Evolutionary conservation across 2,329 filamentous ascomycete species (phyloP), one percentile per base, ranked within the genome.

Genomic region (Alternaria longipes): DNA sequence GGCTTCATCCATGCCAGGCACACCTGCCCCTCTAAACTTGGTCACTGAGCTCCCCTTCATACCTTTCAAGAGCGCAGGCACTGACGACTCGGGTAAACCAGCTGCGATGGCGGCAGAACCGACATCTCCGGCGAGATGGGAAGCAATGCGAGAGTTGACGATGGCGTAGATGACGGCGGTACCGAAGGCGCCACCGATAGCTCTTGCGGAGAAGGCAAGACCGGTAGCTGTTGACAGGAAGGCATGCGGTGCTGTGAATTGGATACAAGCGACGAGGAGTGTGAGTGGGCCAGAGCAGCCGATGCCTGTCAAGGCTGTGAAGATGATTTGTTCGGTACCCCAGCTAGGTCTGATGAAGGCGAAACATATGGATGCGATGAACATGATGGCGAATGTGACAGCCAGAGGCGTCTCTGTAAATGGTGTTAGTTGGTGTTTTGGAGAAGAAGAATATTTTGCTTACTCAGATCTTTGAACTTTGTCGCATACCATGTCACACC

Each of bases 181-280:
- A 8, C 73, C 74, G 41, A 77, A 75, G 0, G 74, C 71, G 41
- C 74, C 74, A 2, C 74, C 74, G 24, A 77, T 74, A 1, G 74
- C 74, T 22, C 74, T 64, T 3, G 73, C 73, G 6, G 74, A 76
- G 56, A 76, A 77, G 0, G 74, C 74, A 6, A 77, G 67, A 5
- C 74, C 74, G 0, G 74, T 75, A 0, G 74, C 74, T 3, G 74
- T 76, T 4, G 67, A 70, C 2, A 77, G 59, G 40, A 67, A 75
- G 3, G 70, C 72, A 34, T 77, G 74, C 0, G 74, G 74, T 16
- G 74, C 66, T 0, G 69, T 74, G 51, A 75, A 77, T 49, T 77
- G 74, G 8, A 75, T 67, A 36, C 69, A 73, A 7, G 74, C 73
- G 8, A 77, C 73, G 1, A 77, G 68, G 0, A 77, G 64, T 9